Evolutionary conservation across 2,329 filamentous ascomycete genomes (phyloP), one percentile per base, ranked within the genome.

Genomic region (Hypoxylon sp.): DNA sequence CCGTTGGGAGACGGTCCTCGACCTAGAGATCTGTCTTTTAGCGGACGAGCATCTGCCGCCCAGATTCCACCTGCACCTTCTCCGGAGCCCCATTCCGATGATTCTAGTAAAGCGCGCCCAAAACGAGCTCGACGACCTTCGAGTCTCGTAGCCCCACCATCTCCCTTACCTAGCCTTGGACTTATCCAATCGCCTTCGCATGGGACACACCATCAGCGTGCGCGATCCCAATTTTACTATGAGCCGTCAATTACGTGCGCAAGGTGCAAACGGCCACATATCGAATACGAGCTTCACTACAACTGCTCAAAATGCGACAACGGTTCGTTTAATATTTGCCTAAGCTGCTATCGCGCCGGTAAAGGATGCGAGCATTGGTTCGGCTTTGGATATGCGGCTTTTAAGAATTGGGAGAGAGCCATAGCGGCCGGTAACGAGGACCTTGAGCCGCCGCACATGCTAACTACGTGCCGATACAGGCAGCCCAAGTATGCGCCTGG

Each of bases 281-380:
- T 97, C 36, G 91, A 97, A 75, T 93, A 97, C 71, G 88, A 93
- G 7, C 80, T 97, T 1, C 93, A 97, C 77, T 97, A 95, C 78
- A 91, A 91, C 74, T 98, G 95, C 77, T 77, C 80, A 1, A 82
- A 83, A 51, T 97, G 95, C 77, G 82, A 86, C 14, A 80, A 84
- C 4, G 93, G 92, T 0, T 82, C 87, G 48, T 97, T 90, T 83
- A 91, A 94, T 75, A 82, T 97, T 9, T 98, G 95, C 74, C 79
- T 91, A 1, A 84, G 84, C 68, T 98, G 95, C 80, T 97, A 96
- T 76, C 89, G 93, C 26, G 76, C 81, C 11, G 90, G 90, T 7
- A 87, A 87, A 73, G 94, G 94, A 9, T 98, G 95, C 76, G 83
- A 88, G 16, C 87, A 96, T 75, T 97, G 93, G 93, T 93, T 90